Evolutionary conservation across 177 flowering plant genomes (phyloP).

Genomic region (Vitis hybrid): DNA sequence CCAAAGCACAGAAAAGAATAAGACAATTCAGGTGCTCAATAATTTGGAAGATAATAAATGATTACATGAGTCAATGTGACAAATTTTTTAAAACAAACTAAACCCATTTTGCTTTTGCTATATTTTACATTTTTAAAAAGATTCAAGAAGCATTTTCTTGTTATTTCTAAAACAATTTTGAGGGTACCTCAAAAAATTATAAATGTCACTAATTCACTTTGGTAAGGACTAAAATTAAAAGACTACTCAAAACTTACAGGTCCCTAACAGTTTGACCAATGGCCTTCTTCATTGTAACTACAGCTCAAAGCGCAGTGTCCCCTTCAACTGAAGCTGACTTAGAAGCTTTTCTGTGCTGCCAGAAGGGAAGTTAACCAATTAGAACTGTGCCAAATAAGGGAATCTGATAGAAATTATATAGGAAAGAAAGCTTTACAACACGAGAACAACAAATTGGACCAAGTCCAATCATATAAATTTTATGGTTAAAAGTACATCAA

Average conservation of each 20-base stretch:
- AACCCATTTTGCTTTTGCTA: neutral
- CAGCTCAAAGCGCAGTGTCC: conserved; percentile 7
- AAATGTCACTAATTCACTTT: neutral
- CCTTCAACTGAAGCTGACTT: conserved; percentile 15
- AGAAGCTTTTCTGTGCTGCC: neutral
- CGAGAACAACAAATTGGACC: neutral
- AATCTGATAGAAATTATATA: too few species aligned
- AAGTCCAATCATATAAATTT: neutral
- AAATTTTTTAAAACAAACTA: too few species aligned
- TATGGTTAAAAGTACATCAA: neutral
- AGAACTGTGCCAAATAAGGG: neutral
- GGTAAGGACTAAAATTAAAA: neutral
- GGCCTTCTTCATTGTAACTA: conserved; percentile 78
- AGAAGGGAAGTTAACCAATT: conserved; percentile 5
- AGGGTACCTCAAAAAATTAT: neutral
- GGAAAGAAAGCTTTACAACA: neutral
- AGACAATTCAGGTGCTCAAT: neutral
- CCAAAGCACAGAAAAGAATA: conserved; percentile 23
- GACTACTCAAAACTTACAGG: conserved; percentile 54
- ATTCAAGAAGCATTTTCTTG: neutral
- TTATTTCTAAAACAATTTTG: too few species aligned
- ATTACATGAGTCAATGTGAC: too few species aligned
- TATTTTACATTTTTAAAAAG: neutral
- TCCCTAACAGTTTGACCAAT: conserved; percentile 94
- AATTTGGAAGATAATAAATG: too few species aligned